A percentile compares a stretch with the other conserved stretches of the same genome.
These are phyloP conservation scores for Galerina sulciceps DNA, from an alignment of 768 basidiomycete genomes.

Conservation along the genomic window DNA sequence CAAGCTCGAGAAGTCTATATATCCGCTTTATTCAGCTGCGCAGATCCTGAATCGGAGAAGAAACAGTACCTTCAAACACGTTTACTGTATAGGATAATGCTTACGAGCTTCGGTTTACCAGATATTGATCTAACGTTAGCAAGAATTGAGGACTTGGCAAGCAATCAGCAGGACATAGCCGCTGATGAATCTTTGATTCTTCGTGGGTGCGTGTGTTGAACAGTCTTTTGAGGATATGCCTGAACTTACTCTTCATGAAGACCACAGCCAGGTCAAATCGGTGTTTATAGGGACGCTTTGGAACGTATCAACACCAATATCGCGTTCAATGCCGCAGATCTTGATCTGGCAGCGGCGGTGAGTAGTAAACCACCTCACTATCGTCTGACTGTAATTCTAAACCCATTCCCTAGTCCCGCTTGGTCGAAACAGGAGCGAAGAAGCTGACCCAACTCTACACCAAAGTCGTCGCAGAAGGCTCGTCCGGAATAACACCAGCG, in stretches of 20 bases:
- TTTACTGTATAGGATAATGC: neutral
- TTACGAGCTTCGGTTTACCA: conserved; percentile 26
- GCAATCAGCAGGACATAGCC: conserved; percentile 74
- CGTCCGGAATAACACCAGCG: conserved; percentile 71
- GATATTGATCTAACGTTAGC: conserved; percentile 81
- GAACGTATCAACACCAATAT: conserved; percentile 80
- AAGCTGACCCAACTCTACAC: conserved; percentile 83
- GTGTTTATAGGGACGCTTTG: conserved; percentile 69
- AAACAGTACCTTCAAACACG: conserved; percentile 56
- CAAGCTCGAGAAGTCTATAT: conserved; percentile 83
- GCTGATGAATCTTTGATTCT: conserved; percentile 81
- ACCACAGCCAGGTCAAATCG: conserved; percentile 71
- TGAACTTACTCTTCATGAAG: conserved; percentile 36
- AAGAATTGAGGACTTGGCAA: conserved; percentile 81
- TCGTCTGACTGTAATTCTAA: neutral
- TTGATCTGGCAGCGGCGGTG: conserved; percentile 60
- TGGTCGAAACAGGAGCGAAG: conserved; percentile 83
- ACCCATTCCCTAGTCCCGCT: conserved; percentile 49
- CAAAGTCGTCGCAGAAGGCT: conserved; percentile 87
- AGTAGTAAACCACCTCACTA: conserved; percentile 3
- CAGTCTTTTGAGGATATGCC: neutral
- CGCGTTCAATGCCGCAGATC: conserved; percentile 71
- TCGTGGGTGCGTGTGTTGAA: conserved; percentile 58
- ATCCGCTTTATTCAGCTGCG: conserved; percentile 80
- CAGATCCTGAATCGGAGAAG: conserved; percentile 74